Evolutionary conservation across 2,329 filamentous ascomycete species (phyloP), one percentile per base, ranked within the genome.

Genomic region (Sordariomycetes sp.): DNA sequence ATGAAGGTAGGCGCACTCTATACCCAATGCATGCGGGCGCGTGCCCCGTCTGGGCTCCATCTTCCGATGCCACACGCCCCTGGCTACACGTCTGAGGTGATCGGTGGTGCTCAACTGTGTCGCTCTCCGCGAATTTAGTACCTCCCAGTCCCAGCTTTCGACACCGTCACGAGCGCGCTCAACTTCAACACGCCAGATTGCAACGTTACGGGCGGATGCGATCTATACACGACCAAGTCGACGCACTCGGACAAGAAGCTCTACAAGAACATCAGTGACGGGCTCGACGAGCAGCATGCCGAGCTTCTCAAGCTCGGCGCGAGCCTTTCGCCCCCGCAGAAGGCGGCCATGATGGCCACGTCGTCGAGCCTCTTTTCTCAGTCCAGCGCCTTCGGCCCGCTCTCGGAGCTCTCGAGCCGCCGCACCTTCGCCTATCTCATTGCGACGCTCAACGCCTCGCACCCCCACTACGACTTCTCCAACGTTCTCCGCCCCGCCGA

Each of bases 191-290:
- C 92, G 1, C 84, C 88, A 55, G 92, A 97, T 69, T 91, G 90
- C 68, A 89, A 92, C 64, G 87, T 99, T 60, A 86, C 90, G 32
- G 94, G 94, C 64, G 89, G 89, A 62, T 97, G 92, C 77, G 94
- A 99, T 70, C 80, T 97, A 20, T 99, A 96, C 76, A 97, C 92
- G 10, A 96, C 91, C 28, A 99, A 99, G 72, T 91, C 94, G 34
- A 90, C 92, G 57, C 90, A 91, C 52, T 86, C 86, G 61, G 94
- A 99, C 70, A 96, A 96, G 80, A 97, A 97, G 69, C 78, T 99
- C 10, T 96, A 96, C 77, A 95, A 91, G 72, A 89, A 86, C 68
- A 97, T 99, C 67, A 91, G 96, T 68, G 84, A 88, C 66, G 90
- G 89, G 34, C 82, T 99, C 59, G 90, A 95, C 70, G 87, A 88